Conservation (phyloP, 805 yeast species). For the Kodamaea jinghongensis region DNA sequence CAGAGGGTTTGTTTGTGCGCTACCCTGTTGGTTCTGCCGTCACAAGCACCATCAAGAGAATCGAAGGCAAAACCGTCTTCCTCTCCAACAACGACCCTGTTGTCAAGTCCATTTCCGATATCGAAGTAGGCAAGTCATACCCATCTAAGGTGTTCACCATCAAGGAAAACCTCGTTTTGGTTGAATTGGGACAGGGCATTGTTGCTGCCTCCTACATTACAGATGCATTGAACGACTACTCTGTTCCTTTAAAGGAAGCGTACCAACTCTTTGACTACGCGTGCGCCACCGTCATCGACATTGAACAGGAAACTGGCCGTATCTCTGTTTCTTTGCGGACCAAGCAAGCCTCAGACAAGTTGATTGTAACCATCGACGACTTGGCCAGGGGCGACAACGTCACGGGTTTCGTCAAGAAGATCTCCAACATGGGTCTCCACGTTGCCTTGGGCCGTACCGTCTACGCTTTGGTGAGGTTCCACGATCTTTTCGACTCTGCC, state of each 20-base stretch:
- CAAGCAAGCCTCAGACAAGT: conserved; percentile 48
- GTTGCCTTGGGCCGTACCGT: conserved; percentile 69
- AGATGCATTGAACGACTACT: conserved; percentile 73
- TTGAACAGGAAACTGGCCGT: conserved; percentile 49
- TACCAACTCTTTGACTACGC: conserved; percentile 53
- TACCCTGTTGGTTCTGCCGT: conserved; percentile 75
- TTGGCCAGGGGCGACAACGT: conserved; percentile 69
- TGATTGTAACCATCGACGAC: conserved; percentile 49
- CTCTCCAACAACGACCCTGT: conserved; percentile 14
- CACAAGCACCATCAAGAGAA: conserved; percentile 50
- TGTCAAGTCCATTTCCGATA: conserved; percentile 45
- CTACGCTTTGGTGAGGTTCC: conserved; percentile 75
- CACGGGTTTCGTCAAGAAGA: conserved; percentile 74
- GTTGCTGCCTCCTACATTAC: conserved; percentile 67
- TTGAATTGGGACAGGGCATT: conserved; percentile 63
- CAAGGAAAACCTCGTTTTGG: conserved; percentile 57
- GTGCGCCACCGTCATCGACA: conserved; percentile 51
- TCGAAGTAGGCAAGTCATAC: conserved; percentile 50
- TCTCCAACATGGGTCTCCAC: conserved; percentile 74
- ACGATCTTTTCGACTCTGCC: conserved; percentile 77
- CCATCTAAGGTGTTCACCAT: conserved; percentile 66
- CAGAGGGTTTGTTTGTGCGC: conserved; percentile 46
- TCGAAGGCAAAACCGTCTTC: conserved; percentile 54
- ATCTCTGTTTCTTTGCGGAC: conserved; percentile 65
- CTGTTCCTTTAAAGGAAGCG: conserved; percentile 47